Percentiles rank a stretch among this genome's conserved stretches.
Evolutionary conservation across 352 stramenopile genomes (phyloP).

Genomic region (Pseudoperonospora humuli): DNA sequence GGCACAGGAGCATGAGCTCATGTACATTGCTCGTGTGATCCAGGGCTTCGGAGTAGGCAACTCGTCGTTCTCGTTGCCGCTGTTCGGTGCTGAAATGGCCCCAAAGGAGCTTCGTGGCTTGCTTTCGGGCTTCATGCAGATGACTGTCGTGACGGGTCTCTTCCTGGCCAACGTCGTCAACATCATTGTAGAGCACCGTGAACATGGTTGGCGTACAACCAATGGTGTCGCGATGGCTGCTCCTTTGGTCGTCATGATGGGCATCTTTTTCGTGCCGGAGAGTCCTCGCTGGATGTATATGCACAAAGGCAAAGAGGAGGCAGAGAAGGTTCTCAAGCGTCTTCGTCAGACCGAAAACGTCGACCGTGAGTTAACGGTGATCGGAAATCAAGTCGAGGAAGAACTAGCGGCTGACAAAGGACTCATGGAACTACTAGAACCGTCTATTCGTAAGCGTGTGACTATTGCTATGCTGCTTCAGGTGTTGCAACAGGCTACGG

Average conservation of each 20-base stretch:
- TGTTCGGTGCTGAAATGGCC: slow-evolving; percentile 29
- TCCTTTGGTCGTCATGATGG: slow-evolving; percentile 28
- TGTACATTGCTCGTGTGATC: slow-evolving; percentile 25
- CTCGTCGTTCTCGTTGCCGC: slow-evolving; percentile 21
- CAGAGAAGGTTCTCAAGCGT: slow-evolving; percentile 25
- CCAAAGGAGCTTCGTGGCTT: slow-evolving; percentile 25
- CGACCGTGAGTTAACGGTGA: slow-evolving; percentile 5
- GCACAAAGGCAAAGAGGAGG: slow-evolving; percentile 37
- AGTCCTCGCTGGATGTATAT: slow-evolving; percentile 41
- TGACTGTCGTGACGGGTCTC: slow-evolving; percentile 27
- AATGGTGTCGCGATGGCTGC: slow-evolving; percentile 27
- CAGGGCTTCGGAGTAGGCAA: slow-evolving; percentile 32
- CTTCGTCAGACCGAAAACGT: slow-evolving; percentile 22
- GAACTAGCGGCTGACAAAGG: slow-evolving; percentile 14
- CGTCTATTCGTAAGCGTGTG: slow-evolving; percentile 8
- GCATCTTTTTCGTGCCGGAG: slow-evolving; percentile 42
- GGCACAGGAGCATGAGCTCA: slow-evolving; percentile 12
- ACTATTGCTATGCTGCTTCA: slow-evolving; percentile 9
- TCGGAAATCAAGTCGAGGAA: slow-evolving; percentile 20
- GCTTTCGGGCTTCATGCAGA: slow-evolving; percentile 34
- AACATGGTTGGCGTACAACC: slow-evolving; percentile 29
- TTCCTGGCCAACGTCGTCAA: slow-evolving; percentile 34
- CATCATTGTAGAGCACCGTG: slow-evolving; percentile 23
- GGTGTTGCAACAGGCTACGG: slow-evolving; percentile 10
- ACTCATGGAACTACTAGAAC: slow-evolving; percentile 22